Evolutionary conservation across 2,329 filamentous ascomycete genomes (phyloP).

Genomic region (Sarocladium brachiariae): DNA sequence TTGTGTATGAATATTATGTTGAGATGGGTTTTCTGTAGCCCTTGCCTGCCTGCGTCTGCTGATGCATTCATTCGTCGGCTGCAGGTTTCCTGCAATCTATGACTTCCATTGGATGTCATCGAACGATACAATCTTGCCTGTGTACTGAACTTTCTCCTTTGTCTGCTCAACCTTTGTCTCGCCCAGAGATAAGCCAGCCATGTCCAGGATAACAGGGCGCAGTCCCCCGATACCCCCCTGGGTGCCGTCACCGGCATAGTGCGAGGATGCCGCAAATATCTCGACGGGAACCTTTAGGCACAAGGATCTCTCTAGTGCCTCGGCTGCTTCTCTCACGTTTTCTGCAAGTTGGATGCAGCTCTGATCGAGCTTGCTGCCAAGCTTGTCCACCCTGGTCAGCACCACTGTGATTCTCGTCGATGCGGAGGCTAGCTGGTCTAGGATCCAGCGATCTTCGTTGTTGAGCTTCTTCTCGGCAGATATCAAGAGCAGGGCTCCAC

Average conservation of each 20-base stretch:
- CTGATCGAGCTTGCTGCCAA: constrained; percentile 21
- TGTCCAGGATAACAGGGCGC: constrained; percentile 31
- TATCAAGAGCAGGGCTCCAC: constrained; percentile 46
- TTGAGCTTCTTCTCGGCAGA: constrained; percentile 47
- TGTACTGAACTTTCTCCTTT: constrained; percentile 28
- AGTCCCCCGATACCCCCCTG: constrained; percentile 33
- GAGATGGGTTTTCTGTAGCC: neutral
- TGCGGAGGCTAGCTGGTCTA: constrained; percentile 38
- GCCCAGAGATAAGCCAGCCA: constrained; percentile 29
- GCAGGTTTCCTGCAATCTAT: neutral
- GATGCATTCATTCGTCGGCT: neutral
- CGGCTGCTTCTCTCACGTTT: neutral
- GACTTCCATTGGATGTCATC: constrained; percentile 31
- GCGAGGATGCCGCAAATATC: neutral
- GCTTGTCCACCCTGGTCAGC: constrained; percentile 52
- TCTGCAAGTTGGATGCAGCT: constrained; percentile 21
- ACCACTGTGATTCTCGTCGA: constrained; percentile 41
- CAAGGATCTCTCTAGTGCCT: neutral
- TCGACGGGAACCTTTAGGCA: neutral
- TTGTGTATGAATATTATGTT: too few species aligned
- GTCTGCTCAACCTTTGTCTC: constrained; percentile 25
- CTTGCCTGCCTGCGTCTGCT: neutral
- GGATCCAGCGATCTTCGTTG: constrained; percentile 38
- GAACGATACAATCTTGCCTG: constrained; percentile 30
- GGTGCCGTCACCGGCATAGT: constrained; percentile 17